Conservation (phyloP, 768 basidiomycete genomes). For the Amanita pallidorosea region DNA sequence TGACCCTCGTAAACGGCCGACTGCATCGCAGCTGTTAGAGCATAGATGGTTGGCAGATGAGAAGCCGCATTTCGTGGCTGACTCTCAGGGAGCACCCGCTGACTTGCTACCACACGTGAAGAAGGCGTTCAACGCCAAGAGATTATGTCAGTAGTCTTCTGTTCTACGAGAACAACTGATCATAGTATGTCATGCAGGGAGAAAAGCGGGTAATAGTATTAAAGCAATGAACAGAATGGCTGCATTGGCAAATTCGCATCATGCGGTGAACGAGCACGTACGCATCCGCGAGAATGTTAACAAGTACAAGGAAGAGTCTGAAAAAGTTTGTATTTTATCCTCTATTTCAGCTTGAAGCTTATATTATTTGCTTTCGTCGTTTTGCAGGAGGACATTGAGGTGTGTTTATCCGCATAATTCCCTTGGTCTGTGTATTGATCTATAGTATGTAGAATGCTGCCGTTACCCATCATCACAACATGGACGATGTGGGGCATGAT, state of each 20-base stretch:
- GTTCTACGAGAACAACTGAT: neutral
- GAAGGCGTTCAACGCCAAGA: conserved; percentile 82
- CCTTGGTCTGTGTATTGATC: neutral
- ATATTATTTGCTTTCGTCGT: neutral
- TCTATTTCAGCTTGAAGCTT: neutral
- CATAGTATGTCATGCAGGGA: conserved; percentile 41
- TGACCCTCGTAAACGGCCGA: conserved; percentile 73
- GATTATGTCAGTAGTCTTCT: conserved; percentile 51
- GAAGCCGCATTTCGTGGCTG: conserved; percentile 60
- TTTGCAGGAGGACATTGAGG: conserved; percentile 2
- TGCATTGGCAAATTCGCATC: conserved; percentile 30
- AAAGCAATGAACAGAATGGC: conserved; percentile 79
- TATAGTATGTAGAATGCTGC: neutral
- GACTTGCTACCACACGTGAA: conserved; percentile 86
- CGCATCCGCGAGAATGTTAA: conserved; percentile 48
- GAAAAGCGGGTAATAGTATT: conserved; percentile 79
- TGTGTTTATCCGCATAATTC: neutral
- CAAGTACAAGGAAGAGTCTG: conserved; percentile 76
- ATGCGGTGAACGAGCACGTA: conserved; percentile 30
- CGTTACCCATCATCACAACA: conserved; percentile 5
- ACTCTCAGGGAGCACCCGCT: conserved; percentile 48
- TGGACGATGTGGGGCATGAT: conserved; percentile 1
- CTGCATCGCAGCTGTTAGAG: conserved; percentile 58
- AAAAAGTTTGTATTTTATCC: conserved; percentile 24
- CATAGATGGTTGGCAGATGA: conserved; percentile 76